Base-by-base conservation (phyloP, 768 basidiomycete species). In the Mycena floridula region DNA sequence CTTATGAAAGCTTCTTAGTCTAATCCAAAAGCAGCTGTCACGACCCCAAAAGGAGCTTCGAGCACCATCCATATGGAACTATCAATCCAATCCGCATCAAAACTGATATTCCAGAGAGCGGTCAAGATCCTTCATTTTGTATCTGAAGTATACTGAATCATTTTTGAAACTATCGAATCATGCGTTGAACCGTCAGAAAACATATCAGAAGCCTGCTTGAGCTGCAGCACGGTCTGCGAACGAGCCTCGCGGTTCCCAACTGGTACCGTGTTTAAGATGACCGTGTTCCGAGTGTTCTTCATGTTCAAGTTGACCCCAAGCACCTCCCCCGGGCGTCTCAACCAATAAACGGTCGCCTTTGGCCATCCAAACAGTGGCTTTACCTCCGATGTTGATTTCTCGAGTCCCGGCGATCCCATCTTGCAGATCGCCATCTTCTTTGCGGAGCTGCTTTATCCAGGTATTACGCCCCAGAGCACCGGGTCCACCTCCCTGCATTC, bases 271-370 rank as follows among this genome's bases (percentile, higher is more conserved):
- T 20, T 47, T 50, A n/a, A 65, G 54, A 48, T 55, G 45, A 39
- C 46, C 25, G 49, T 37, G 18, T 27, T 39, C 26, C 23, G 7
- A 7, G 37, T 40, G 51, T 37, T 49, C 30, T 18, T 44, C 56
- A 25, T 57, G 63, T 44, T 68, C 67, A 8, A 55, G 52, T 13
- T 50, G 57, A 1, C 92, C 92, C 87, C 87, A 95, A 3, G 81
- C 93, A 6, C 93, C 93, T 7, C 85, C 93, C 1, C 93, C 93
- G 0, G 93, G 93, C 0, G 93, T 94, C 65, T 92, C 82, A 40
- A 95, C 80, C 46, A 84, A 53, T 47, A 96, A 59, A 40, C 73
- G 69, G 57, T 96, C 92, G 5, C 90, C 87, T 54, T 89, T 87
- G 27, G 89, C 88, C 85, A 94, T 92, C 68, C 76, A 79, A 40